Base-by-base conservation (phyloP, 2,329 filamentous ascomycete genomes). In the Colletotrichum sp. region DNA sequence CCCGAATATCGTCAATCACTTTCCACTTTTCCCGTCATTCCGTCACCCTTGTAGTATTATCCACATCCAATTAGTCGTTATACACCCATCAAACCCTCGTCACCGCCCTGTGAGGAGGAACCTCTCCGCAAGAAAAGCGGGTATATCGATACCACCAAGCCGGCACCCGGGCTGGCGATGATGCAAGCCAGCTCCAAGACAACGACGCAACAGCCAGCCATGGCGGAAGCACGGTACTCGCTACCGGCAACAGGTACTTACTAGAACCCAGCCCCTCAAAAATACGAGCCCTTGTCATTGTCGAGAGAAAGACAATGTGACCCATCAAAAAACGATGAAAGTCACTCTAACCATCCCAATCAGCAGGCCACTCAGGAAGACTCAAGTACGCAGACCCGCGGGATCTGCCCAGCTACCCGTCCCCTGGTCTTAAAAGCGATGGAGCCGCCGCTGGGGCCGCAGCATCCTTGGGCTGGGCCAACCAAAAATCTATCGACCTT, bases 321-420 rank as follows among this genome's bases (percentile, higher is more conserved):
- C 30, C 44, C 62, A 21, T 26, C 57, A 21, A 49, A 13, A 49
- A 49, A 49, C 10, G n/a, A 49, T 5, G 44, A 49, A 21, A 49
- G 44, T n/a, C 44, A 21, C 44, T 49, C 44, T 49, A 21, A 49
- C 44, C 44, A 13, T 63, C 57, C 30, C 8, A 34, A 44, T n/a
- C 36, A 78, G 77, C 69, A 60, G 64, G 36, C 26, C 72, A 80
- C 28, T 82, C 85, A 49, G 88, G 87, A 62, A 86, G 86, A 69
- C 87, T 96, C 76, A 94, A 92, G 83, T 94, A 95, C 87, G 94
- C 94, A 76, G 90, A 91, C 80, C 91, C 94, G 59, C 89, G 92
- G 81, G 92, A 95, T 79, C 90, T 97, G 26, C 95, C 95, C 49
- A 94, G 93, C 81, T 96, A 90, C 80, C 94, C 95, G 15, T 92